Conservation (phyloP, 108 stramenopile species). For the Chaetoceros tenuissimus region DNA sequence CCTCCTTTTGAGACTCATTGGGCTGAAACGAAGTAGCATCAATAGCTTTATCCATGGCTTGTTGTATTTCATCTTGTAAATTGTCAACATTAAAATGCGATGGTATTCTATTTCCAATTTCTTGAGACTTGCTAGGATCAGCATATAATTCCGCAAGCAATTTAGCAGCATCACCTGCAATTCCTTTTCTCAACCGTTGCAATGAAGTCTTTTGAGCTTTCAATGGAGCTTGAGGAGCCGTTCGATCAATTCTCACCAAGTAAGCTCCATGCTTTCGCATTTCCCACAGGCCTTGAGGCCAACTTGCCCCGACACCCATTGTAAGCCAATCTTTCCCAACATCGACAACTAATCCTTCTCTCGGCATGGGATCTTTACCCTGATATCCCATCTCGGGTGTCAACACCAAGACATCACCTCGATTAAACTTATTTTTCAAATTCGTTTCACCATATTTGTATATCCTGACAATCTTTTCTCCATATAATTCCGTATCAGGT, state of each 20-base stretch:
- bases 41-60: slow-evolving; percentile 17
- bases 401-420: slow-evolving; percentile 47
- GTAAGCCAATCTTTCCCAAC: slow-evolving; percentile 41
- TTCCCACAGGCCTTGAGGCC: slow-evolving; percentile 59
- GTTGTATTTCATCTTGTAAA: slow-evolving; percentile 9
- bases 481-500: slow-evolving; percentile 56
- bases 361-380: slow-evolving; percentile 23
- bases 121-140: slow-evolving; percentile 1
- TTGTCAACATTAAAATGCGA: slow-evolving; percentile 3
- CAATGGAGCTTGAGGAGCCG: slow-evolving; percentile 32
- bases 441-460: not conserved
- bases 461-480: slow-evolving; percentile 61
- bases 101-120: not conserved
- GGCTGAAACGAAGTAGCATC: slow-evolving; percentile 28
- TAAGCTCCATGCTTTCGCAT: slow-evolving; percentile 38
- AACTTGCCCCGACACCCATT: slow-evolving; percentile 38
- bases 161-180: slow-evolving; percentile 27
- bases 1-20: slow-evolving; percentile 46
- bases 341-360: slow-evolving; percentile 52
- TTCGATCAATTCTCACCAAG: slow-evolving; percentile 46
- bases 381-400: slow-evolving; percentile 20
- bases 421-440: slow-evolving; percentile 30
- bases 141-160: slow-evolving; percentile 18
- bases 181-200: slow-evolving; percentile 27
- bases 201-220: slow-evolving; percentile 38